These are phyloP conservation scores for Colletotrichum musicola DNA, from an alignment of 2,329 filamentous ascomycete species.

Conservation along the genomic window DNA sequence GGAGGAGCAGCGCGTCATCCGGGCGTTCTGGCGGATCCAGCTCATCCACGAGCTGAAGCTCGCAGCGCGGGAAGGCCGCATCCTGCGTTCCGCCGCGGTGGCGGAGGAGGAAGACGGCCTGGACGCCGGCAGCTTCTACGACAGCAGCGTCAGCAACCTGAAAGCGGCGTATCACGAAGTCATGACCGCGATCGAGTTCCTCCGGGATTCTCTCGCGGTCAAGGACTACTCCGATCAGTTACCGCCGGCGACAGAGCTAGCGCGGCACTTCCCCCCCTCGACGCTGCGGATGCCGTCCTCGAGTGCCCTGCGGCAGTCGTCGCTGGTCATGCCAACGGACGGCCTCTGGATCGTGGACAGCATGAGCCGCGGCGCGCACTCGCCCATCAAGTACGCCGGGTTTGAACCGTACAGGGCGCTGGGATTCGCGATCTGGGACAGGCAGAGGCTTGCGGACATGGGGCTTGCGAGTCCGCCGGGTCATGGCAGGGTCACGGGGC, in stretches of 20 bases:
- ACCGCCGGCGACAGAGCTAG: neutral
- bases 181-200: slow-evolving; percentile 27
- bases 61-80: neutral
- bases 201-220: neutral
- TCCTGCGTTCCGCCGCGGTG: neutral
- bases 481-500: slow-evolving; percentile 21
- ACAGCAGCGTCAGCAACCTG: slow-evolving; percentile 29
- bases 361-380: slow-evolving; percentile 27
- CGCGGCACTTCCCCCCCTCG: neutral
- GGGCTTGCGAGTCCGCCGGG: slow-evolving; percentile 26
- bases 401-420: slow-evolving; percentile 25
- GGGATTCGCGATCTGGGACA: slow-evolving; percentile 33
- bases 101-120: neutral
- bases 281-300: neutral
- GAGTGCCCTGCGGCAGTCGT: neutral
- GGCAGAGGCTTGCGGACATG: slow-evolving; percentile 19
- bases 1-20: slow-evolving; percentile 26
- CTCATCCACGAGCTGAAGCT: slow-evolving; percentile 15
- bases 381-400: slow-evolving; percentile 32
- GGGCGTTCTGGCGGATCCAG: slow-evolving; percentile 33
- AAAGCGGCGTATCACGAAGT: slow-evolving; percentile 30
- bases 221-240: neutral
- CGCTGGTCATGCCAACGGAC: slow-evolving; percentile 21
- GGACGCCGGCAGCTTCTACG: slow-evolving; percentile 14
- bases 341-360: slow-evolving; percentile 36